These are phyloP conservation scores for Phoenix dactylifera DNA, from an alignment of 176 grass and related monocot genomes.

Conservation along the genomic window DNA sequence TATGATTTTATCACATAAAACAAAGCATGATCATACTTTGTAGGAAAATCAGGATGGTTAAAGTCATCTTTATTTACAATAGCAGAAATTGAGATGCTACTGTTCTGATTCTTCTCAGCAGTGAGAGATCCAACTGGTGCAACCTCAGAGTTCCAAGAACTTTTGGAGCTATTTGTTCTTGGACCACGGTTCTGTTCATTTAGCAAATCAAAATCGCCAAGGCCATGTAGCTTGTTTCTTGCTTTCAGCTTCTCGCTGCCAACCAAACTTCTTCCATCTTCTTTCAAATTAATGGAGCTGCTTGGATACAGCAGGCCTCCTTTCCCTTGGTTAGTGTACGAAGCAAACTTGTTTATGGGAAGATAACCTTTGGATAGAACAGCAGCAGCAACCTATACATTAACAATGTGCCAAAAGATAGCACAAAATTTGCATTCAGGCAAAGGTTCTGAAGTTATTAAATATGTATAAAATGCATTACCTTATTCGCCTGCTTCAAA, in stretches of 20 bases:
- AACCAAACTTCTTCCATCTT: constrained; percentile 41
- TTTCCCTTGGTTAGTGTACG: constrained; percentile 49
- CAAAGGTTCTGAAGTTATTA: not conserved
- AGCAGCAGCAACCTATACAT: constrained; percentile 36
- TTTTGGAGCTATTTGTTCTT: constrained; percentile 30
- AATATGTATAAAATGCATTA: constrained; percentile 25
- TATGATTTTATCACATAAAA: constrained; percentile 98
- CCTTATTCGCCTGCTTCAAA: constrained; percentile 52
- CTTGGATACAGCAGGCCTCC: constrained; percentile 31
- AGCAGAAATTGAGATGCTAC: constrained; percentile 14
- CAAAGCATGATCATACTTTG: constrained; percentile 65
- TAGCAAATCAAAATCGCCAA: constrained; percentile 28
- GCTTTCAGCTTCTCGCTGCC: constrained; percentile 35
- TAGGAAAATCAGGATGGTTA: constrained; percentile 66
- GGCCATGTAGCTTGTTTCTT: constrained; percentile 39
- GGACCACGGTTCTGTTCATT: constrained; percentile 25
- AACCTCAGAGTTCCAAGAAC: constrained; percentile 15
- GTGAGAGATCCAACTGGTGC: constrained; percentile 14
- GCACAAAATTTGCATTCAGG: too few species aligned
- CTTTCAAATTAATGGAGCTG: constrained; percentile 34
- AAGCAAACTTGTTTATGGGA: constrained; percentile 39
- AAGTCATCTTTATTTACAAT: constrained; percentile 40
- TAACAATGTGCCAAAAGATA: too few species aligned
- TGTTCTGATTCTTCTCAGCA: constrained; percentile 16
- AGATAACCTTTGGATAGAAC: constrained; percentile 49